A percentile compares a stretch with the other conserved stretches of the same genome.
These are phyloP conservation scores for Acanthamoeba culbertsoni DNA, from an alignment of 208 protist species.

Conservation along the genomic window DNA sequence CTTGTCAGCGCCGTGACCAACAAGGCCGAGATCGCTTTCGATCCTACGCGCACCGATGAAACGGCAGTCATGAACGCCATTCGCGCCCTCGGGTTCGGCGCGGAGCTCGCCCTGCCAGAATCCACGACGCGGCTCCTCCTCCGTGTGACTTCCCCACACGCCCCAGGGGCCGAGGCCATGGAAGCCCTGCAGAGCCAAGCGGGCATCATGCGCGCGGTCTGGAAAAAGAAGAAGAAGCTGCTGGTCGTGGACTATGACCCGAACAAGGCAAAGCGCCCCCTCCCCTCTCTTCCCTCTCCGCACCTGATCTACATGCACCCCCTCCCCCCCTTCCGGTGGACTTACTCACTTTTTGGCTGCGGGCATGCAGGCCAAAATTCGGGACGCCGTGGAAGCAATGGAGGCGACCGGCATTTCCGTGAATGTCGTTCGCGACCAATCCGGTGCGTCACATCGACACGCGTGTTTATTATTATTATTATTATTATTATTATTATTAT, in stretches of 20 bases:
- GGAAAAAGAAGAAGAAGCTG: neutral
- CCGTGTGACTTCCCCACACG: neutral
- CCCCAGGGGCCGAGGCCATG: neutral
- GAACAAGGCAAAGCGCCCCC: neutral
- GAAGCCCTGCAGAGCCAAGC: neutral
- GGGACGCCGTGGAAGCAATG: neutral
- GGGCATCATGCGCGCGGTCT: neutral
- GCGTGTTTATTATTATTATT: no score
- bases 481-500: neutral
- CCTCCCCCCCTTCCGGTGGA: neutral
- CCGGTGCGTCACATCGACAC: neutral
- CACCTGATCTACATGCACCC: neutral
- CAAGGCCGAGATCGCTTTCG: neutral
- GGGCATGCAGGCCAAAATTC: neutral
- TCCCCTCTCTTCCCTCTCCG: no score
- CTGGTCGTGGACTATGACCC: slow-evolving; percentile 1
- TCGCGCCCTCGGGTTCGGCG: neutral
- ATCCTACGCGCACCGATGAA: neutral
- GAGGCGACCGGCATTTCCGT: neutral
- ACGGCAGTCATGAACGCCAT: neutral
- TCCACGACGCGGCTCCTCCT: neutral
- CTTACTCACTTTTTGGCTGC: neutral
- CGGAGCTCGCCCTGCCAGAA: neutral
- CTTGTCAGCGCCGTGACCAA: neutral
- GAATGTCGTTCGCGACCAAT: neutral